Evolutionary conservation across 2,329 filamentous ascomycete genomes (phyloP), one percentile per base, ranked within the genome.

Genomic region (Rhinocladiella similis): DNA sequence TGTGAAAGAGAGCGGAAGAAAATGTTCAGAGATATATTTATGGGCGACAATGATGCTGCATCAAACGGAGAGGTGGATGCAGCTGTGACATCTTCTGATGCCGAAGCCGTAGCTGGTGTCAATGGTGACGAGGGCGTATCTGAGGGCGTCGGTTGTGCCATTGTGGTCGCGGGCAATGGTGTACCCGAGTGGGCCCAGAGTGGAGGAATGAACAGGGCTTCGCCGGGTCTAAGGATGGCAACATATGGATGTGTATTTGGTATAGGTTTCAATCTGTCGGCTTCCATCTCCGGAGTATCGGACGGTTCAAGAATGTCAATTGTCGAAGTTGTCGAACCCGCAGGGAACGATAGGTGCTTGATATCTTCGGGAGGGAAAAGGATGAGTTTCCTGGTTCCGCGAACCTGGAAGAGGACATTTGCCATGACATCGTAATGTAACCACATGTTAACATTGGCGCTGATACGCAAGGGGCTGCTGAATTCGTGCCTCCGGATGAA

Each of bases 381-480:
- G 3, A 90, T 72, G 56, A 95, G 78, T 25, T 82, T 81, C 68
- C 94, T 95, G 1, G 81, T 80, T 3, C 91, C 91, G 36, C 76
- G 74, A 50, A 96, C 80, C 68, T 96, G 91, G 66, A 87, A 91
- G 58, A 94, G 87, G 3, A 96, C 79, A 66, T 96, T 96, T 48
- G 90, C 89, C 81, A 95, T 91, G 14, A 88, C 86, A 73, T 95
- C 90, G 75, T 94, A 95, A 72, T 95, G 90, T 29, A 96, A 78
- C 91, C 92, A 96, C 83, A 96, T 89, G 39, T 86, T 88, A 10
- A 93, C 88, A 1, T 83, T 83, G 1, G 90, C 90, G 3, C 89
- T 93, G 57, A 96, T 85, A 18, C 91, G 82, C 20, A 96, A 73
- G 0, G 91, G 86, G 2, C 89, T 92, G 69, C 88, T 93, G 68